These are phyloP conservation scores for Yamadazyma siamensis DNA, from an alignment of 1,139 yeast genomes.

Conservation along the genomic window DNA sequence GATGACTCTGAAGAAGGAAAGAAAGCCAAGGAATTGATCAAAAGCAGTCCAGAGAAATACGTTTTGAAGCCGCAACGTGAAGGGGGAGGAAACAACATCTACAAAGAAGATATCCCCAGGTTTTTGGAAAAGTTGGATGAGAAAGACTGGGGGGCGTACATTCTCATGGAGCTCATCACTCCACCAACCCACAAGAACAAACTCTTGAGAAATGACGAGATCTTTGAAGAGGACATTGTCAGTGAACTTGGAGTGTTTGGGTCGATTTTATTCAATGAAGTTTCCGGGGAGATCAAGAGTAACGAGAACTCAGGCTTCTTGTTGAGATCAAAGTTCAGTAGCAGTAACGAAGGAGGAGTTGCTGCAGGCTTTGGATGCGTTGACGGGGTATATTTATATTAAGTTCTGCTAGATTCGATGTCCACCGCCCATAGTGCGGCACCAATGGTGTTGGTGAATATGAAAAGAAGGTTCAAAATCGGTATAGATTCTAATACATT, in stretches of 20 bases:
- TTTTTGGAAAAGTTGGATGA: constrained; percentile 63
- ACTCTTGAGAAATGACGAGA: constrained; percentile 63
- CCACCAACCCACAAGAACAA: constrained; percentile 69
- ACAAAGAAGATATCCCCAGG: constrained; percentile 76
- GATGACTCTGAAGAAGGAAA: constrained; percentile 67
- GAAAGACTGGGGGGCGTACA: constrained; percentile 83
- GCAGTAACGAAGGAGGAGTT: constrained; percentile 95
- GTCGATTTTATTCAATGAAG: constrained; percentile 68
- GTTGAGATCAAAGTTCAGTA: constrained; percentile 80
- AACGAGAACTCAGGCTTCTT: constrained; percentile 82
- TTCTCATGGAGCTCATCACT: constrained; percentile 87
- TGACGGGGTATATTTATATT: constrained; percentile 58
- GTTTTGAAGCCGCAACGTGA: constrained; percentile 97
- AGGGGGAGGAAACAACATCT: constrained; percentile 92
- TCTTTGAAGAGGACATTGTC: constrained; percentile 65
- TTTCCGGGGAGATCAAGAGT: constrained; percentile 48
- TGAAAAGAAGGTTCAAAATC: constrained; percentile 53
- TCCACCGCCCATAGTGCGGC: constrained; percentile 68
- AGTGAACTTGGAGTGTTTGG: constrained; percentile 94
- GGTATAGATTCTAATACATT: constrained; percentile 61
- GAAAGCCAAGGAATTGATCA: constrained; percentile 57
- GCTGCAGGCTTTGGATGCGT: constrained; percentile 99
- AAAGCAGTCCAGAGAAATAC: constrained; percentile 55
- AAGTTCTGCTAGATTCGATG: constrained; percentile 1
- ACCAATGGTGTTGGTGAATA: constrained; percentile 65